Percentiles rank a stretch among this genome's conserved stretches.
phyloP scores from a whole-genome alignment of 2,329 filamentous ascomycete species.

The Apiospora pterosperma region DNA sequence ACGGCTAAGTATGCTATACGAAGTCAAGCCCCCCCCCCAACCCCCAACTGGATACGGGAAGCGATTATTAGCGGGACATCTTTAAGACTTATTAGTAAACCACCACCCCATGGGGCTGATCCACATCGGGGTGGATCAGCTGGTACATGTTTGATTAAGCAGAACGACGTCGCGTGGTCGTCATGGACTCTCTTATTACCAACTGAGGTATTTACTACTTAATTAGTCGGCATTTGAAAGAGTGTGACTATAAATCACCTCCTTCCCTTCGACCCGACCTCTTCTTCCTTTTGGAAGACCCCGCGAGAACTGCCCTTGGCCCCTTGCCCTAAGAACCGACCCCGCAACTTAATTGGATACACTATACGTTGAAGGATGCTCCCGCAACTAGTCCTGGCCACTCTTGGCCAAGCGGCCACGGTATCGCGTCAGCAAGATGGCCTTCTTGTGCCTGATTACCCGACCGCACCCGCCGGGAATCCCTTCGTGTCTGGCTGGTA shows the following conservation, averaged over 20 bases:
- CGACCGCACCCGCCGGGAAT: slow-evolving; percentile 41
- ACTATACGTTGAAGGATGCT: neutral
- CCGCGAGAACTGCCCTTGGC: neutral
- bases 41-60: too few relatives aligned
- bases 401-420: neutral
- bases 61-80: neutral
- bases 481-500: slow-evolving; percentile 48
- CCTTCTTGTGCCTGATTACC: slow-evolving; percentile 26
- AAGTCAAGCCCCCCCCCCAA: too few relatives aligned
- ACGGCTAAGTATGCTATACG: too few relatives aligned
- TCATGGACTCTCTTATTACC: neutral
- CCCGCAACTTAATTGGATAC: neutral
- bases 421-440: neutral
- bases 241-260: too few relatives aligned
- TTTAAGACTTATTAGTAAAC: neutral
- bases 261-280: too few relatives aligned
- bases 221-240: too few relatives aligned
- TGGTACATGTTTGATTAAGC: neutral
- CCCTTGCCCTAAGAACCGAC: neutral
- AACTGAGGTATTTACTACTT: neutral
- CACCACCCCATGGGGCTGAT: neutral
- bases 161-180: neutral
- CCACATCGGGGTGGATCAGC: neutral
- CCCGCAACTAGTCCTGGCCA: neutral
- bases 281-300: neutral